phyloP scores from a whole-genome alignment of 2,329 filamentous ascomycete species.

The Colletotrichum orbiculare region DNA sequence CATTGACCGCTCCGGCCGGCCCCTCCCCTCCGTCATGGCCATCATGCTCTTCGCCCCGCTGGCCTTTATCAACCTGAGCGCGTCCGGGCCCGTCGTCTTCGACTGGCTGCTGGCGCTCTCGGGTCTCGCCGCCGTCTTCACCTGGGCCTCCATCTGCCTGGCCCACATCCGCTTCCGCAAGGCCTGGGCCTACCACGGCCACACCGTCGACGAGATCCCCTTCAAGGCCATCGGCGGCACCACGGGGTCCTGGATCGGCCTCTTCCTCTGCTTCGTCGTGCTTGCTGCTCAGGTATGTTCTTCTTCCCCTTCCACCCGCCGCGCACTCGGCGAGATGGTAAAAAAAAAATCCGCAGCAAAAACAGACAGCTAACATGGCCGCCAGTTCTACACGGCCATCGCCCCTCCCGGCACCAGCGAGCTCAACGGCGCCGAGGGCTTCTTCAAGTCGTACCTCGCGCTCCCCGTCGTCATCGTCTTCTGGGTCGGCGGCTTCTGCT shows the following conservation, averaged over 20 bases:
- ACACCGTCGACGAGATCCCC: constrained; percentile 71
- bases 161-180: constrained; percentile 74
- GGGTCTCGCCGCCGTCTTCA: constrained; percentile 71
- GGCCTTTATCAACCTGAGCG: constrained; percentile 57
- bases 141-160: constrained; percentile 74
- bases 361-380: background rate
- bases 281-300: constrained; percentile 53
- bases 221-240: constrained; percentile 72
- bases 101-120: constrained; percentile 74
- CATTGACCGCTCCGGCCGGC: constrained; percentile 64
- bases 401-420: constrained; percentile 47
- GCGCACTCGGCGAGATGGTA: background rate
- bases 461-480: constrained; percentile 64
- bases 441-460: constrained; percentile 67
- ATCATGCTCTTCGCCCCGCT: constrained; percentile 59
- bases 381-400: constrained; percentile 62
- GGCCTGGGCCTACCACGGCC: constrained; percentile 69
- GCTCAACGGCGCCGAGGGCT: constrained; percentile 55
- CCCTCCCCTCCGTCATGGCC: constrained; percentile 56
- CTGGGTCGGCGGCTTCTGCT: constrained; percentile 67
- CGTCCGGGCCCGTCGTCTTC: constrained; percentile 64
- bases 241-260: constrained; percentile 70
- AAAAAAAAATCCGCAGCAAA: no score
- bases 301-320: background rate
- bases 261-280: constrained; percentile 65